Percentiles rank a stretch among this genome's conserved stretches.
These are phyloP conservation scores for Paramecium primaurelia DNA, from an alignment of 73 alveolate species.

Conservation along the genomic window DNA sequence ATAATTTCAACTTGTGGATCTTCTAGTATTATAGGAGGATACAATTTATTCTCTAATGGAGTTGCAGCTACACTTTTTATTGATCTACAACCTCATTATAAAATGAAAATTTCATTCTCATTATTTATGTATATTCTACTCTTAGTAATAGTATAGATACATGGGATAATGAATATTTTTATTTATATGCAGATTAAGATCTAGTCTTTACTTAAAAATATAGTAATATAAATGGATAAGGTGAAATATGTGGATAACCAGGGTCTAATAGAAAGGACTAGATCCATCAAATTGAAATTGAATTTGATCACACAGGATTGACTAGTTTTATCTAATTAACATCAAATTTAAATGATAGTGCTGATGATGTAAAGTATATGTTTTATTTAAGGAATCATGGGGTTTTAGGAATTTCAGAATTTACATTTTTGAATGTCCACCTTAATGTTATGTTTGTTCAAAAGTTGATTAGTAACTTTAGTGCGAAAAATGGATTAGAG, in stretches of 20 bases:
- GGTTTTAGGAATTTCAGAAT: not conserved
- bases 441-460: not conserved
- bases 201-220: not conserved
- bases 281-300: not conserved
- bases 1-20: not conserved
- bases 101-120: not conserved
- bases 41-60: not conserved
- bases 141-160: not conserved
- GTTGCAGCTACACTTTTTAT: not conserved
- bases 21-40: not conserved
- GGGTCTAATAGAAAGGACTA: not conserved
- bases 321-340: not conserved
- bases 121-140: not conserved
- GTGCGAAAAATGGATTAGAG: not conserved
- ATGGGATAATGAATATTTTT: not conserved
- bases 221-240: not conserved
- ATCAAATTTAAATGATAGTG: not conserved
- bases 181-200: not conserved
- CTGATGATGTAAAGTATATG: not conserved
- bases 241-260: not conserved
- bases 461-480: not conserved
- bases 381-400: not conserved
- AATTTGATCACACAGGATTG: not conserved
- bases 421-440: not conserved
- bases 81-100: not conserved